Percentiles rank a stretch among this genome's conserved stretches.
These are phyloP conservation scores for Gomphus bonarii DNA, from an alignment of 1,284 basidiomycete genomes.

Conservation along the genomic window DNA sequence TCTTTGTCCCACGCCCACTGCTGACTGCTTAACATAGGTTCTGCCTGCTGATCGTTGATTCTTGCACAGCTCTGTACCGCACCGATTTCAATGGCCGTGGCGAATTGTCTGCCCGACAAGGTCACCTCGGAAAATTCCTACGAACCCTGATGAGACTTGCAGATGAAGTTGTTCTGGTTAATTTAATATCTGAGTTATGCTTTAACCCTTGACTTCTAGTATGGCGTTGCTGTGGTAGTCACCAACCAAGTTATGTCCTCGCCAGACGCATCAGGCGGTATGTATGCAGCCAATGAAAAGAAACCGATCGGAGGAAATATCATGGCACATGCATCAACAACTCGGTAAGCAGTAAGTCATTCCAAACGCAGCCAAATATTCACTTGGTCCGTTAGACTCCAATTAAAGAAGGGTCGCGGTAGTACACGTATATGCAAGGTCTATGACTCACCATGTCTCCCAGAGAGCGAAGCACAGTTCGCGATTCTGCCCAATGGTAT, in stretches of 20 bases:
- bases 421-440: slow-evolving; percentile 94
- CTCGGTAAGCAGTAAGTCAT: slow-evolving; percentile 41
- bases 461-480: slow-evolving; percentile 94
- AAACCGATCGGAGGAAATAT: slow-evolving; percentile 98
- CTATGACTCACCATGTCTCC: slow-evolving; percentile 95
- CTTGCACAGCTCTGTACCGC: slow-evolving; percentile 91
- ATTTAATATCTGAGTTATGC: background rate
- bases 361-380: background rate
- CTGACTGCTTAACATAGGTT: slow-evolving; percentile 48
- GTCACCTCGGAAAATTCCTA: slow-evolving; percentile 95
- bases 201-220: slow-evolving; percentile 38
- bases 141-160: slow-evolving; percentile 88
- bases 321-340: slow-evolving; percentile 93
- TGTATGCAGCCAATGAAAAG: slow-evolving; percentile 86
- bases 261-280: slow-evolving; percentile 87
- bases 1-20: background rate
- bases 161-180: slow-evolving; percentile 64
- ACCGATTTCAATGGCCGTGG: slow-evolving; percentile 96
- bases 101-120: slow-evolving; percentile 91
- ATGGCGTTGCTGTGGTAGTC: slow-evolving; percentile 94
- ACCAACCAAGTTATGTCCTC: slow-evolving; percentile 99
- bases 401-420: slow-evolving; percentile 89
- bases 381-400: slow-evolving; percentile 42
- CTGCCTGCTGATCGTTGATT: slow-evolving; percentile 93
- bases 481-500: slow-evolving; percentile 86